phyloP scores from a whole-genome alignment of 305 asterid species.

The Fraxinus baroniana region DNA sequence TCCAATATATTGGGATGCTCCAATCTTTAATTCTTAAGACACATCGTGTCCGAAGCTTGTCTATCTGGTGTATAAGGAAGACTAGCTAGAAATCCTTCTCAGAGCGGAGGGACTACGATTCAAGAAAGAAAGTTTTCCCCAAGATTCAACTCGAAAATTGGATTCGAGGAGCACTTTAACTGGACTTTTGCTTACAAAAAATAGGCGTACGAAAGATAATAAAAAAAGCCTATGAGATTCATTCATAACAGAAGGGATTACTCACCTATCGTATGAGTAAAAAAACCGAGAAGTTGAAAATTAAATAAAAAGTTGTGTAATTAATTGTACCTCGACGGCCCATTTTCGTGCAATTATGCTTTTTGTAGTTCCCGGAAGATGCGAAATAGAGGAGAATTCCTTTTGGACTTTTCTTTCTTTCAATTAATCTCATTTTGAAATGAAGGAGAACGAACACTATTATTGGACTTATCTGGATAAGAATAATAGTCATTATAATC shows the following conservation, averaged over 20 bases:
- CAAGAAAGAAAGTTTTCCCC: too few species aligned
- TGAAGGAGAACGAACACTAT: not conserved
- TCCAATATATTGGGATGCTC: not conserved
- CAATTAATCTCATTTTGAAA: not conserved
- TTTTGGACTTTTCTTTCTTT: not conserved
- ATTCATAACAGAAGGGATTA: too few species aligned
- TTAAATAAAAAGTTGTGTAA: not conserved
- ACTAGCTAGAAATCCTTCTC: not conserved
- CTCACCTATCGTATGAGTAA: not conserved
- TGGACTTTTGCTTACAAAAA: too few species aligned
- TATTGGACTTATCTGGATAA: not conserved
- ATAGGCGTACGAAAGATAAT: too few species aligned
- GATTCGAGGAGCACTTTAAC: too few species aligned
- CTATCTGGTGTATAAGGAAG: not conserved
- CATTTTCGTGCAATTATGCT: too few species aligned
- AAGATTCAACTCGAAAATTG: too few species aligned
- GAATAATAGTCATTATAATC: not conserved
- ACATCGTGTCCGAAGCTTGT: not conserved
- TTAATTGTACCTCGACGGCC: not conserved
- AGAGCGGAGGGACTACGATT: not conserved
- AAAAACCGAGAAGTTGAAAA: too few species aligned
- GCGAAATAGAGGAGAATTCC: not conserved
- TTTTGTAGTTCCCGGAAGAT: not conserved
- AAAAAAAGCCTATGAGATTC: too few species aligned
- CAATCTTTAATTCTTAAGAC: not conserved